Base-by-base conservation (phyloP, 306 rosid genomes). In the Vigna reflexopilosa region DNA sequence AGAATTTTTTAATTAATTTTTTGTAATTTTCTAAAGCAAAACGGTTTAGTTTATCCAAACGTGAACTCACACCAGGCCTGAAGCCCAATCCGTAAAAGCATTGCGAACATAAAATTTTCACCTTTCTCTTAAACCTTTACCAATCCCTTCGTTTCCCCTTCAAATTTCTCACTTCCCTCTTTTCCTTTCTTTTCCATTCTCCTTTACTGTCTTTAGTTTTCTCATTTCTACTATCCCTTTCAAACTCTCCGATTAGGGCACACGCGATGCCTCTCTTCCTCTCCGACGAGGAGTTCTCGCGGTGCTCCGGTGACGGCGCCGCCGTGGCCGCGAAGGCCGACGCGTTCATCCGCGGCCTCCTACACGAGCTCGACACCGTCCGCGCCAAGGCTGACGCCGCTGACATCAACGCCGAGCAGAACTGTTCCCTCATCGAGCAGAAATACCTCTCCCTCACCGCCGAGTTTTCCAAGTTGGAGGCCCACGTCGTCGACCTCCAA, bases 381-480 rank as follows among this genome's bases (percentile, higher is more conserved):
- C 85, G 85, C 73, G 99, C 99, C 19, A 86, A 86, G 55, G 86
- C 91, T 1, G 98, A 95, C 30, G 99, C 97, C 13, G 84, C 94
- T 32, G 83, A 89, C 74, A 93, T 93, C 40, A 93, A 96, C 74
- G 99, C 97, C 57, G 99, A 95, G 80, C 99, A 95, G 83, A 93
- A 91, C 72, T 95, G 99, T 77, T 88, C 97, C 11, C 88, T 93
- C 78, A 86, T 95, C 78, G 99, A 95, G 88, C 98, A 92, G 97
- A 95, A 95, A 88, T 91, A 85, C 66, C 81, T 93, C 17, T 83
- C 94, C 62, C 90, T 92, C 69, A 54, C 93, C 36, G 79, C 88
- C 12, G 99, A 93, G 67, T 87, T 91, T 89, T 88, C 99, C 17
- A 86, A 90, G 81, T 91, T 95, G 78, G 91, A 93, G 79, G 82